Percentiles rank a stretch among this genome's conserved stretches.
Evolutionary conservation across 257 asterid genomes (phyloP).

Genomic region (Knoxia roxburghii): DNA sequence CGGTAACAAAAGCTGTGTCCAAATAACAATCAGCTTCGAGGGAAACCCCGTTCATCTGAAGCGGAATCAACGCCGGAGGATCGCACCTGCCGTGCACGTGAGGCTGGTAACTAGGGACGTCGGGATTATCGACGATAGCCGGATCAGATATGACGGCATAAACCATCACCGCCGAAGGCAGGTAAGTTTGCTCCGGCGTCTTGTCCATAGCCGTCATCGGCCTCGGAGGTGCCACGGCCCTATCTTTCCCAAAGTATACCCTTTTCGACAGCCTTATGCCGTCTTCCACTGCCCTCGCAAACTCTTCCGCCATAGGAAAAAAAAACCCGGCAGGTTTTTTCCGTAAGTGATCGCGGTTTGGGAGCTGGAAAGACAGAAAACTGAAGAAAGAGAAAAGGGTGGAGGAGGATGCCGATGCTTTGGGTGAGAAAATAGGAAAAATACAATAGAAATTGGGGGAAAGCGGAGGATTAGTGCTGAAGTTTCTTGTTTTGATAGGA

Average conservation of each 20-base stretch:
- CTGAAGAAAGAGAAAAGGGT: not conserved
- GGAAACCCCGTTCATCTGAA: constrained; percentile 71
- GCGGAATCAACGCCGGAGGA: constrained; percentile 90
- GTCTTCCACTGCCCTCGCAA: constrained; percentile 79
- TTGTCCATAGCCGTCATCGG: constrained; percentile 58
- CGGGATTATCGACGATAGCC: constrained; percentile 83
- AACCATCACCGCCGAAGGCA: constrained; percentile 73
- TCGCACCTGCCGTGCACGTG: constrained; percentile 92
- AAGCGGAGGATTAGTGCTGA: not conserved
- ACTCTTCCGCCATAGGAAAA: constrained; percentile 62
- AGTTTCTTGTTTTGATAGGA: not conserved
- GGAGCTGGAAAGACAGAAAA: constrained; percentile 3
- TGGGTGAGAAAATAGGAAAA: not conserved
- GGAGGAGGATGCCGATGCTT: constrained; percentile 9
- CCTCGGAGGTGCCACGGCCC: constrained; percentile 83
- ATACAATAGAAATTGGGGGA: not conserved
- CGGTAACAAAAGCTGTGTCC: constrained; percentile 70
- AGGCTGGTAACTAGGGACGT: constrained; percentile 96
- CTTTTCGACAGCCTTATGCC: constrained; percentile 81
- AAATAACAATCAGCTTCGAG: constrained; percentile 56
- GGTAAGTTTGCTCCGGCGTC: constrained; percentile 29
- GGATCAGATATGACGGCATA: constrained; percentile 82
- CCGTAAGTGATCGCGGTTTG: not conserved
- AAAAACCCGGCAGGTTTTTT: not conserved
- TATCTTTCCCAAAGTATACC: constrained; percentile 74